phyloP scores from a whole-genome alignment of 768 basidiomycete species.

The Tylopilus intermedius region DNA sequence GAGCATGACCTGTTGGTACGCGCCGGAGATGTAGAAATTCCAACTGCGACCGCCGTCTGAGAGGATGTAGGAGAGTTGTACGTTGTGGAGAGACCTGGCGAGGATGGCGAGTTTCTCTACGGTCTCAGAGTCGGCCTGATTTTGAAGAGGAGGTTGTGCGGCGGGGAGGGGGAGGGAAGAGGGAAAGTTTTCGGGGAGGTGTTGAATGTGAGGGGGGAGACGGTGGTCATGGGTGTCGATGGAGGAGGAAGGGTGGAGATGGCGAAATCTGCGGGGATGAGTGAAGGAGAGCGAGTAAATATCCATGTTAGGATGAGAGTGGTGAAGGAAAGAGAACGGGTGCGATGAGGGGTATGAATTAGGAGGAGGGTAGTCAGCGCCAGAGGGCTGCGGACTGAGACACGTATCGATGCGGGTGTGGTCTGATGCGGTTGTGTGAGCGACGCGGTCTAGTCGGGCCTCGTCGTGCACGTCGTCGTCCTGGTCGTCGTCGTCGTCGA shows the following conservation, averaged over 20 bases:
- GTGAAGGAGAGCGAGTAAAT: slow-evolving; percentile 94
- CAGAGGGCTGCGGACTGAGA: neutral
- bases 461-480: slow-evolving; percentile 10
- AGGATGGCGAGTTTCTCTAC: slow-evolving; percentile 76
- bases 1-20: slow-evolving; percentile 89
- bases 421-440: slow-evolving; percentile 1
- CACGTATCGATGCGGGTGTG: neutral
- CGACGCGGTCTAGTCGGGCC: slow-evolving; percentile 18
- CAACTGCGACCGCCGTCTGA: slow-evolving; percentile 65
- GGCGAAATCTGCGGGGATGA: slow-evolving; percentile 78
- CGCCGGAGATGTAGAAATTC: slow-evolving; percentile 89
- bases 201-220: slow-evolving; percentile 36
- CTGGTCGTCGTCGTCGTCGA: slow-evolving; percentile 12
- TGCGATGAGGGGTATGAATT: slow-evolving; percentile 22
- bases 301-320: slow-evolving; percentile 54
- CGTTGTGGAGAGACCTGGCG: slow-evolving; percentile 76
- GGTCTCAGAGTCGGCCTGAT: slow-evolving; percentile 59
- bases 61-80: slow-evolving; percentile 75
- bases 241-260: slow-evolving; percentile 53
- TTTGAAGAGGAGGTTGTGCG: slow-evolving; percentile 27
- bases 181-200: slow-evolving; percentile 29
- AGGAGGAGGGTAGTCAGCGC: slow-evolving; percentile 26
- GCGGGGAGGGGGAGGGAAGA: slow-evolving; percentile 38
- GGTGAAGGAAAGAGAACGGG: slow-evolving; percentile 1
- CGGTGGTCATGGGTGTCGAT: slow-evolving; percentile 59